These are phyloP conservation scores for Boletus pseudo-olivaceus DNA, from an alignment of 768 basidiomycete genomes.

Conservation along the genomic window DNA sequence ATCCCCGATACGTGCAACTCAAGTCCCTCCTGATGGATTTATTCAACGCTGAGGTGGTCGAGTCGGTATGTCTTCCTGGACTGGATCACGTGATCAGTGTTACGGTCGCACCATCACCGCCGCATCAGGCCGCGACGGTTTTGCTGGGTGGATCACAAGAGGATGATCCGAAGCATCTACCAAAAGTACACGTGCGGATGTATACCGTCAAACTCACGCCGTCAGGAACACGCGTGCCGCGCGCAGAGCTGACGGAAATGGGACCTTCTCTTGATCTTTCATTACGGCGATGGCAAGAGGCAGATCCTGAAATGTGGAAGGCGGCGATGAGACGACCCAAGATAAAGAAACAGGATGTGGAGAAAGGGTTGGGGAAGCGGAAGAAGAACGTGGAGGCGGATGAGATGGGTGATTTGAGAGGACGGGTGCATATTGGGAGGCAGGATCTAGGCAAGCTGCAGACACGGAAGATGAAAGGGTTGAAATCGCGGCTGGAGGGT, in stretches of 20 bases:
- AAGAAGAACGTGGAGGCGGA: constrained; percentile 94
- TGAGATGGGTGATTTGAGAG: constrained; percentile 96
- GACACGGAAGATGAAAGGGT: constrained; percentile 94
- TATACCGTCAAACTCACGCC: constrained; percentile 73
- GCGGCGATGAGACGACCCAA: constrained; percentile 81
- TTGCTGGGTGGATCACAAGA: constrained; percentile 19
- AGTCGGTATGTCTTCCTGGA: constrained; percentile 78
- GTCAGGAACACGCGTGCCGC: constrained; percentile 78
- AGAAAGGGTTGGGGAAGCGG: constrained; percentile 87
- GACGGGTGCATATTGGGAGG: constrained; percentile 81
- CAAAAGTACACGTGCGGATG: constrained; percentile 83
- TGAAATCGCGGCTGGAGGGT: constrained; percentile 44
- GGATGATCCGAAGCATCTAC: constrained; percentile 50
- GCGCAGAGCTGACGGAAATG: constrained; percentile 81
- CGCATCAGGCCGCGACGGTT: neutral
- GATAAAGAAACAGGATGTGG: constrained; percentile 83
- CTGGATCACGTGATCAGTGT: constrained; percentile 87
- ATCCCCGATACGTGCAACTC: constrained; percentile 87
- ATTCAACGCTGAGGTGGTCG: constrained; percentile 85
- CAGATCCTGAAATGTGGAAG: constrained; percentile 79
- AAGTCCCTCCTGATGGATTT: constrained; percentile 90
- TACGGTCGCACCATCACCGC: constrained; percentile 62
- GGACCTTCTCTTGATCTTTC: constrained; percentile 86
- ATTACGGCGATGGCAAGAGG: constrained; percentile 67
- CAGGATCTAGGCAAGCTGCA: constrained; percentile 88